Percentiles rank a stretch among this genome's conserved stretches.
Evolutionary conservation across 345 rosid genomes (phyloP).

Genomic region (Linum tenue): DNA sequence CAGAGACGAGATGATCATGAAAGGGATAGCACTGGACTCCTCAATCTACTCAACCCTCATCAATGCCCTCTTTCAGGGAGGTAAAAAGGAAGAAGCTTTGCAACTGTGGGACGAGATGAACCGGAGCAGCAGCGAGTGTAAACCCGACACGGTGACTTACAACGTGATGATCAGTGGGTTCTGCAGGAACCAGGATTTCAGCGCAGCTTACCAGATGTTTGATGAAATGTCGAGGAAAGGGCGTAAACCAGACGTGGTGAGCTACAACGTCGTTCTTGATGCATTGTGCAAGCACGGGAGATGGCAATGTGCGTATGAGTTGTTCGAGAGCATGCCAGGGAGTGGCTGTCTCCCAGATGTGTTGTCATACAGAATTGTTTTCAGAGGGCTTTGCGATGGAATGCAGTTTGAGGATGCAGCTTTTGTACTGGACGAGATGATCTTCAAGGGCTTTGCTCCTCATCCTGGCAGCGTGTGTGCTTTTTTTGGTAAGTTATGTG

Average conservation of each 20-base stretch:
- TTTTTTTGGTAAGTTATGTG: slow-evolving; percentile 36
- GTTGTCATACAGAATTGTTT: slow-evolving; percentile 63
- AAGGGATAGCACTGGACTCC: slow-evolving; percentile 35
- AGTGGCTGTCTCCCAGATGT: slow-evolving; percentile 61
- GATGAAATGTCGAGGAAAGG: slow-evolving; percentile 50
- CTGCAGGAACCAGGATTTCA: slow-evolving; percentile 44
- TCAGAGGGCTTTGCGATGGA: slow-evolving; percentile 50
- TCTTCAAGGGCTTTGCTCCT: slow-evolving; percentile 64
- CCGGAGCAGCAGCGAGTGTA: slow-evolving; percentile 30
- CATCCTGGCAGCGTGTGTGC: slow-evolving; percentile 23
- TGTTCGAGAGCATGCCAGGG: slow-evolving; percentile 79
- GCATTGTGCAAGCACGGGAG: slow-evolving; percentile 48
- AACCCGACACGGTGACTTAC: slow-evolving; percentile 48
- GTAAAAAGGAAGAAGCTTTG: slow-evolving; percentile 44
- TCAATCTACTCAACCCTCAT: slow-evolving; percentile 52
- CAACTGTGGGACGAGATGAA: slow-evolving; percentile 49
- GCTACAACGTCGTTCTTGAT: slow-evolving; percentile 52
- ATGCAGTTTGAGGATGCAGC: slow-evolving; percentile 47
- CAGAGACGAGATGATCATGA: slow-evolving; percentile 52
- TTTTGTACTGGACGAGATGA: slow-evolving; percentile 67
- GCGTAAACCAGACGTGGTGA: slow-evolving; percentile 52
- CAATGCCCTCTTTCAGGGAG: slow-evolving; percentile 36
- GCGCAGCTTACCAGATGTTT: slow-evolving; percentile 41
- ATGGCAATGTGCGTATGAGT: slow-evolving; percentile 48
- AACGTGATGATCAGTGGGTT: slow-evolving; percentile 52